These are phyloP conservation scores for Leishmania tarentolae DNA, from an alignment of 208 protist species.

Conservation along the genomic window DNA sequence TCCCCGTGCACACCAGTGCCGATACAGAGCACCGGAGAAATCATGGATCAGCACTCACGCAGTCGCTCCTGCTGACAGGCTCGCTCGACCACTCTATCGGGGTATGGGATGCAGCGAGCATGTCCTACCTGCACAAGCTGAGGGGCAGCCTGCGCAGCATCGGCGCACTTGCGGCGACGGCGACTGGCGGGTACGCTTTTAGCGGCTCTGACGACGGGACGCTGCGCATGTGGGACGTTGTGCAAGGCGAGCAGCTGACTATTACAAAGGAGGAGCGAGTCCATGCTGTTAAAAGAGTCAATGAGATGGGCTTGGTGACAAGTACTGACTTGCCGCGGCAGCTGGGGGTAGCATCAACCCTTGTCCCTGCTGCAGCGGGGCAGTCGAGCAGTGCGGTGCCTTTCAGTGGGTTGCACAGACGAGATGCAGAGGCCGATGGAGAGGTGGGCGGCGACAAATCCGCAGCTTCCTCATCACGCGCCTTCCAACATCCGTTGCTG, in stretches of 20 bases:
- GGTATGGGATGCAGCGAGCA: constrained; percentile 58
- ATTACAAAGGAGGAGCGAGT: constrained; percentile 37
- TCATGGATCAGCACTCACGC: constrained; percentile 10
- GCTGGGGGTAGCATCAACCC: background rate
- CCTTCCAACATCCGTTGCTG: background rate
- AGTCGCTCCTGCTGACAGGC: constrained; percentile 58
- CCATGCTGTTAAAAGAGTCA: background rate
- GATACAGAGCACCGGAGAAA: background rate
- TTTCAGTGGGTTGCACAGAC: background rate
- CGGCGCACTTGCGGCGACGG: constrained; percentile 44
- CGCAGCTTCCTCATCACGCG: background rate
- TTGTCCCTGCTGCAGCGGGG: background rate
- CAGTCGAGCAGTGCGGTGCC: background rate
- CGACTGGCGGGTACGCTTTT: constrained; percentile 57
- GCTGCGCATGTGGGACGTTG: constrained; percentile 65
- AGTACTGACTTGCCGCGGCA: background rate
- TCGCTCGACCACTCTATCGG: constrained; percentile 66
- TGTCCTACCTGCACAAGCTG: constrained; percentile 55
- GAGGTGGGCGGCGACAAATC: background rate
- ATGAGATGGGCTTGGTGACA: background rate
- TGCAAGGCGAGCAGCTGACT: constrained; percentile 44
- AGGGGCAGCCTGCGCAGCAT: constrained; percentile 42
- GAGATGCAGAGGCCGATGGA: no score
- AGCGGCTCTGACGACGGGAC: constrained; percentile 71
- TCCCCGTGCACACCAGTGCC: background rate